These are phyloP conservation scores for Brassica hybrid DNA, from an alignment of 441 rosid species.

Conservation along the genomic window DNA sequence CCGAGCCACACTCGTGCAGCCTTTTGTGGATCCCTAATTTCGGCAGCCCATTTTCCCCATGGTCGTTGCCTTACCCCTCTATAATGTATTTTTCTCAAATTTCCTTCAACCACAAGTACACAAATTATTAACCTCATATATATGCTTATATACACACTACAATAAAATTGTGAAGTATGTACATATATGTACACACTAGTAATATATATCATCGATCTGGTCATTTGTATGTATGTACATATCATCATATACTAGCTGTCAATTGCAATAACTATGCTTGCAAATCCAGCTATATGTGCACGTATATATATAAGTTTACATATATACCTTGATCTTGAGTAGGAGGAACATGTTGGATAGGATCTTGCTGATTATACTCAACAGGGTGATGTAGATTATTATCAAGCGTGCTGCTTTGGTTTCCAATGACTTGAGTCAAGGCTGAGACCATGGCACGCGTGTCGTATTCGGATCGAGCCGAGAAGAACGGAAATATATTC, in stretches of 20 bases:
- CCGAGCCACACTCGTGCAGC: not conserved
- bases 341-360: not conserved
- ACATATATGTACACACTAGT: too few relatives aligned
- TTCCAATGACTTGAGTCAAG: not conserved
- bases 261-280: not conserved
- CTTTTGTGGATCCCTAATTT: slow-evolving; percentile 1
- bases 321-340: not conserved
- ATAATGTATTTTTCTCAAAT: not conserved
- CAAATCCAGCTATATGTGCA: not conserved
- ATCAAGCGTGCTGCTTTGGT: not conserved
- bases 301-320: not conserved
- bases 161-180: not conserved
- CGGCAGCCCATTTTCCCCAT: slow-evolving; percentile 1
- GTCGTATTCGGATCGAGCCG: not conserved
- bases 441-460: slow-evolving; percentile 4
- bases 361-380: not conserved
- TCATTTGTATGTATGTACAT: not conserved
- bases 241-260: not conserved
- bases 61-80: slow-evolving; percentile 6
- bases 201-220: not conserved
- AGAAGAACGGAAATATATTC: not conserved
- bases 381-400: not conserved
- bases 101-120: not conserved
- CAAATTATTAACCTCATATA: not conserved
- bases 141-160: not conserved